Percentiles rank a stretch among this genome's conserved stretches.
Evolutionary conservation across 495 filamentous ascomycete species (phyloP).

Genomic region (Xylaria palmicola): DNA sequence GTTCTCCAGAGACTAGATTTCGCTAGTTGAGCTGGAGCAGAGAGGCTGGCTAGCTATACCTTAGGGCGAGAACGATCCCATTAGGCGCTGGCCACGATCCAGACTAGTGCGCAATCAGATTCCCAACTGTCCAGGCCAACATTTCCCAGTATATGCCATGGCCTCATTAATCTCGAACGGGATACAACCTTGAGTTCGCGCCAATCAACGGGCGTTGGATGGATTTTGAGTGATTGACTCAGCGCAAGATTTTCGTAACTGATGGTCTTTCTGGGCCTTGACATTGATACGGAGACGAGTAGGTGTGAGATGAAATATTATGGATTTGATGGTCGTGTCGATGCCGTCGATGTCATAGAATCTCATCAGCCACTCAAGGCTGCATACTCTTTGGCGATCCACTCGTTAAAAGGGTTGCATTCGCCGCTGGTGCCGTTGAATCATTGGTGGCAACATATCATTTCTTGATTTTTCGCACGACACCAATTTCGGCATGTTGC

Average conservation of each 20-base stretch:
- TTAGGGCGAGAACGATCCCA: background rate
- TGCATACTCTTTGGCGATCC: background rate
- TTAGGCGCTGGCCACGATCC: background rate
- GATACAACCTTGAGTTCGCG: background rate
- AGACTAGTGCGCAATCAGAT: background rate
- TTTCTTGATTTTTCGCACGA: background rate
- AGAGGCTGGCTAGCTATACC: background rate
- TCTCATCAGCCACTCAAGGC: constrained; percentile 2
- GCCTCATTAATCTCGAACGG: background rate
- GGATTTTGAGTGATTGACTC: background rate
- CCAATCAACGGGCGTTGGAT: background rate
- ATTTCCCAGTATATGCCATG: background rate
- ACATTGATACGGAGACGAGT: background rate
- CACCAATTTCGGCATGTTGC: background rate
- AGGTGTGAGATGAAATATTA: constrained; percentile 1
- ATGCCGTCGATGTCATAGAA: constrained; percentile 15
- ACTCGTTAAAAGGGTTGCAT: background rate
- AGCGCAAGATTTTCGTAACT: background rate
- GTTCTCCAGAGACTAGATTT: constrained; percentile 7
- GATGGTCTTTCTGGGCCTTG: background rate
- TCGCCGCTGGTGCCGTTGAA: background rate
- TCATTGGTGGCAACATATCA: background rate
- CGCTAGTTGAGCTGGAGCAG: background rate
- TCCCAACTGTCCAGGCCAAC: background rate
- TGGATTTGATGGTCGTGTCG: constrained; percentile 10